Conservation (phyloP, 257 asterid genomes). For the Capsicum pubescens region DNA sequence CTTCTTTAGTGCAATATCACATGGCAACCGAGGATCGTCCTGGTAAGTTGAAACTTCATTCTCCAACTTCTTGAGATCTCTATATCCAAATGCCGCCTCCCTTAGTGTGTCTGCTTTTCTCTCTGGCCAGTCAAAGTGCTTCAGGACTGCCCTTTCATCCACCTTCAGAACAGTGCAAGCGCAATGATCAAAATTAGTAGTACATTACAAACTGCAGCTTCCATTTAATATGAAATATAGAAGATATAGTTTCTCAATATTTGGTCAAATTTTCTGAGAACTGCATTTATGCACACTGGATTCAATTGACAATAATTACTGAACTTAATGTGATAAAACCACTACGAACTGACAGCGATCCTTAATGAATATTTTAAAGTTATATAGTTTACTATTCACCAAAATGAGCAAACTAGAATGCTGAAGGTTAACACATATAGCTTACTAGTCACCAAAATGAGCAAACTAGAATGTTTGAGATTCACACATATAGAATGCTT, state of each 20-base stretch:
- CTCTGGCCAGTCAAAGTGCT: conserved; percentile 98
- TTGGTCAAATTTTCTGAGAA: conserved; percentile 6
- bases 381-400: too few relatives aligned
- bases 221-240: neutral
- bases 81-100: conserved; percentile 88
- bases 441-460: too few relatives aligned
- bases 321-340: neutral
- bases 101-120: conserved; percentile 86
- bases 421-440: too few relatives aligned
- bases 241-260: neutral
- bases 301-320: neutral
- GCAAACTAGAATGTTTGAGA: too few relatives aligned
- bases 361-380: too few relatives aligned
- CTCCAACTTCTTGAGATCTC: conserved; percentile 80
- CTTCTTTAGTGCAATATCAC: conserved; percentile 78
- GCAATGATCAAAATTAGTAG: conserved; percentile 23
- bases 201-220: neutral
- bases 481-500: too few relatives aligned
- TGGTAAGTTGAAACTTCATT: conserved; percentile 62
- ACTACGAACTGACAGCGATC: neutral
- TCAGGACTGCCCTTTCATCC: conserved; percentile 92
- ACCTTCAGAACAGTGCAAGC: conserved; percentile 53
- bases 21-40: conserved; percentile 71
- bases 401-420: too few relatives aligned
- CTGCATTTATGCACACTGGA: neutral